Percentiles rank a stretch among this genome's conserved stretches.
Conservation (phyloP, 345 rosid genomes). For the Cochlearia excelsa region DNA sequence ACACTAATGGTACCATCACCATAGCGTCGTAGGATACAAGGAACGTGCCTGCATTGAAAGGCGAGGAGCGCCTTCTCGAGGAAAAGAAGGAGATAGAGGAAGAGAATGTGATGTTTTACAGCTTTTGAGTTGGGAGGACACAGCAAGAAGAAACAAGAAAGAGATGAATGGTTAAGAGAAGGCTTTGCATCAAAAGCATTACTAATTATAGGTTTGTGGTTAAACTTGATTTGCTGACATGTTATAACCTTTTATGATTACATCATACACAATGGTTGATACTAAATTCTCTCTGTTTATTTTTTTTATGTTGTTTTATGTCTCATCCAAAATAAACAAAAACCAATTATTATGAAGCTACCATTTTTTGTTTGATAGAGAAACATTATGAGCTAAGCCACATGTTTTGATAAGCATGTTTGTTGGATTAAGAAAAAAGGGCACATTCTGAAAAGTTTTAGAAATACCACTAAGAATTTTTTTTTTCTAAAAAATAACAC, state of each 20-base stretch:
- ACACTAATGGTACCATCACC: conserved; percentile 22
- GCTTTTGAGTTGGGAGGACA: conserved; percentile 25
- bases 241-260: conserved; percentile 27
- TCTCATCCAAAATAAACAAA: background rate
- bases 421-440: too few species aligned
- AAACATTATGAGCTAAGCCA: too few species aligned
- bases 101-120: conserved; percentile 24
- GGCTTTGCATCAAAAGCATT: conserved; percentile 26
- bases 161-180: conserved; percentile 33
- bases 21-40: conserved; percentile 27
- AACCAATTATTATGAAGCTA: background rate
- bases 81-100: conserved; percentile 25
- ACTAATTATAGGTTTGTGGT: conserved; percentile 26
- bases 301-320: conserved; percentile 7
- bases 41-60: conserved; percentile 43
- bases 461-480: too few species aligned
- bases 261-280: conserved; percentile 11
- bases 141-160: conserved; percentile 9
- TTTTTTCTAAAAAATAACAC: too few species aligned
- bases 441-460: too few species aligned
- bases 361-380: background rate
- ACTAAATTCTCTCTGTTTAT: background rate
- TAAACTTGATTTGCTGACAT: conserved; percentile 29
- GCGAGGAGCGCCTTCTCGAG: conserved; percentile 53
- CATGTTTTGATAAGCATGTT: too few species aligned